These are phyloP conservation scores for Melanogaster broomeanus DNA, from an alignment of 768 basidiomycete genomes.

Conservation along the genomic window DNA sequence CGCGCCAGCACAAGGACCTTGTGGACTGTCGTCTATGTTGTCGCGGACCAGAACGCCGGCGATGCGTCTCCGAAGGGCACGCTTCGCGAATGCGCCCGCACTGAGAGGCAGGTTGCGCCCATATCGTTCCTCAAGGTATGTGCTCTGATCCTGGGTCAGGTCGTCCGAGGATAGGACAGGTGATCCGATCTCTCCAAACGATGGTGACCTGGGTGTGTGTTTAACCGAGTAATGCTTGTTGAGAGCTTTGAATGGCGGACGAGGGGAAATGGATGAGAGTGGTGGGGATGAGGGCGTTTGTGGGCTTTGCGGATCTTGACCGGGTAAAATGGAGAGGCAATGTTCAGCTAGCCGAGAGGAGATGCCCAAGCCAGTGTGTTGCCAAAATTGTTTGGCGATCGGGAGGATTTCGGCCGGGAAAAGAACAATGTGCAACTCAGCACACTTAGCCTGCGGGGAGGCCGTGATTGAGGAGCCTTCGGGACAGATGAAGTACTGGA, in stretches of 20 bases:
- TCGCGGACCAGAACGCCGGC: conserved; percentile 82
- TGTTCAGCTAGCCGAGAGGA: conserved; percentile 85
- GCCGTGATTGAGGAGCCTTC: conserved; percentile 40
- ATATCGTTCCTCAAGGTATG: conserved; percentile 93
- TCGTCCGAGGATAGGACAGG: conserved; percentile 38
- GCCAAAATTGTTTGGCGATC: conserved; percentile 92
- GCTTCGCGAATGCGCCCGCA: conserved; percentile 79
- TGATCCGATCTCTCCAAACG: conserved; percentile 1
- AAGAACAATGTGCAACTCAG: conserved; percentile 81
- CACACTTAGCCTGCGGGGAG: conserved; percentile 31
- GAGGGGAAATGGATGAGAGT: conserved; percentile 19
- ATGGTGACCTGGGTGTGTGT: conserved; percentile 10
- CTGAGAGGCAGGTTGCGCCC: conserved; percentile 83
- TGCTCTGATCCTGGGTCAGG: conserved; percentile 60
- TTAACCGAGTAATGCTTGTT: conserved; percentile 60
- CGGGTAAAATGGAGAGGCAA: conserved; percentile 70
- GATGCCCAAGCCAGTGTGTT: conserved; percentile 89
- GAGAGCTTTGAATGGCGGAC: conserved; percentile 42
- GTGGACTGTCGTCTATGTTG: conserved; percentile 30
- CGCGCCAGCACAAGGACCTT: conserved; percentile 44
- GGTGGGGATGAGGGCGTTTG: conserved; percentile 31
- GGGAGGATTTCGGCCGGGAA: conserved; percentile 62
- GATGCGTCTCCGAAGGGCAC: conserved; percentile 83
- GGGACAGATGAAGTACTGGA: conserved; percentile 73
- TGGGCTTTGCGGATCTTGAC: conserved; percentile 33